These are phyloP conservation scores for Cercospora sesami DNA, from an alignment of 2,329 filamentous ascomycete species.

Conservation along the genomic window DNA sequence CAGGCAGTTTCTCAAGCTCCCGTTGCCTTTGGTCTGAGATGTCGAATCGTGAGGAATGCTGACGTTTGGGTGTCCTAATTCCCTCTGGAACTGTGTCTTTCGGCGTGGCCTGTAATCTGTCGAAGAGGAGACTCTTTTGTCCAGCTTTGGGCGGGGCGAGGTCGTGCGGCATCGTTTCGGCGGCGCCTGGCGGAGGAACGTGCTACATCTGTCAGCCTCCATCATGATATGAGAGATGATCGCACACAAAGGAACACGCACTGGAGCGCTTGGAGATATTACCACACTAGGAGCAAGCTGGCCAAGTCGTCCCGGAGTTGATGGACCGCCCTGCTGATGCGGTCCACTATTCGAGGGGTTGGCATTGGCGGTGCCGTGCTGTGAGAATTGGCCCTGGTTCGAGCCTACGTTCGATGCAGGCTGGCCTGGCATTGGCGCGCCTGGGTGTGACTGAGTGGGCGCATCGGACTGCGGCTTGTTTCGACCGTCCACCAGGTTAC, in stretches of 20 bases:
- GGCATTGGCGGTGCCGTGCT: slow-evolving; percentile 24
- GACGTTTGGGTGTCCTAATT: slow-evolving; percentile 89
- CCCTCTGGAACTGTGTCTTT: slow-evolving; percentile 91
- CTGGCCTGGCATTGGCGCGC: slow-evolving; percentile 37
- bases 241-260: slow-evolving; percentile 52
- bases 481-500: slow-evolving; percentile 78
- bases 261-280: slow-evolving; percentile 90
- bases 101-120: slow-evolving; percentile 86
- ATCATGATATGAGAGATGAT: neutral
- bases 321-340: slow-evolving; percentile 28
- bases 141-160: slow-evolving; percentile 90
- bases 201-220: slow-evolving; percentile 59
- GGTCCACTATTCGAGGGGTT: slow-evolving; percentile 23
- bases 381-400: slow-evolving; percentile 28
- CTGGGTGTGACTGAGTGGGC: slow-evolving; percentile 49
- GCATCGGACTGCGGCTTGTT: slow-evolving; percentile 68
- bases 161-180: slow-evolving; percentile 97
- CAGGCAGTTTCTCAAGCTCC: slow-evolving; percentile 93
- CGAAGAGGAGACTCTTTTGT: slow-evolving; percentile 83
- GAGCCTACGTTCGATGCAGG: slow-evolving; percentile 26
- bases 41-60: slow-evolving; percentile 96
- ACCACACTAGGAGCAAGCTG: slow-evolving; percentile 70
- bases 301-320: slow-evolving; percentile 35
- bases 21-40: slow-evolving; percentile 86
- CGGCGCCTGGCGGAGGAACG: slow-evolving; percentile 84